phyloP scores from a whole-genome alignment of 148 eudicot genomes.

The Agrostemma githago region DNA sequence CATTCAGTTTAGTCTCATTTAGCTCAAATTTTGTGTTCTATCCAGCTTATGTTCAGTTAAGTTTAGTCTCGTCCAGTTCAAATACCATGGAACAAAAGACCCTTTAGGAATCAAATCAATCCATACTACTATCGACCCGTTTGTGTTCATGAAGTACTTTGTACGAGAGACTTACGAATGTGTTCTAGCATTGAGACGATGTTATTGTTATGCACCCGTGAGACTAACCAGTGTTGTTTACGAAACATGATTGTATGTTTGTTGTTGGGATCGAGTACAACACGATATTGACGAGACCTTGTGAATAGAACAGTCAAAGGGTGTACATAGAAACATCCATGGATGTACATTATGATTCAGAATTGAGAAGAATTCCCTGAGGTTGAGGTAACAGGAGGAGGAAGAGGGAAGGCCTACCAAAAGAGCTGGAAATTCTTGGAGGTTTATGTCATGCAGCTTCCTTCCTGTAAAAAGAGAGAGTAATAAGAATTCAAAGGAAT shows the following conservation, averaged over 20 bases:
- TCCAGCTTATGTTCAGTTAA: too few species aligned
- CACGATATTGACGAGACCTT: too few species aligned
- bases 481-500: slow-evolving; percentile 4
- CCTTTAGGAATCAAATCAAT: too few species aligned
- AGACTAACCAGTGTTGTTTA: not conserved
- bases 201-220: too few species aligned
- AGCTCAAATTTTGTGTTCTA: too few species aligned
- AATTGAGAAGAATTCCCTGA: slow-evolving; percentile 1
- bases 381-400: slow-evolving; percentile 1
- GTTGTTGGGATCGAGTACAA: not conserved
- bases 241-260: not conserved
- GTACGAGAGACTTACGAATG: too few species aligned
- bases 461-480: slow-evolving; percentile 13
- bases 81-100: too few species aligned
- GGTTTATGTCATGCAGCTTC: not conserved
- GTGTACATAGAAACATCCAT: not conserved
- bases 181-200: not conserved
- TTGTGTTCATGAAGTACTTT: not conserved
- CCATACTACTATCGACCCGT: not conserved
- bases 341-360: not conserved
- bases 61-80: too few species aligned
- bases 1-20: too few species aligned
- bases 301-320: not conserved
- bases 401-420: slow-evolving; percentile 16
- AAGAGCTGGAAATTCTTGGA: slow-evolving; percentile 5